Evolutionary conservation across 2,329 filamentous ascomycete species (phyloP).

Genomic region (Phyllosticta citribraziliensis): DNA sequence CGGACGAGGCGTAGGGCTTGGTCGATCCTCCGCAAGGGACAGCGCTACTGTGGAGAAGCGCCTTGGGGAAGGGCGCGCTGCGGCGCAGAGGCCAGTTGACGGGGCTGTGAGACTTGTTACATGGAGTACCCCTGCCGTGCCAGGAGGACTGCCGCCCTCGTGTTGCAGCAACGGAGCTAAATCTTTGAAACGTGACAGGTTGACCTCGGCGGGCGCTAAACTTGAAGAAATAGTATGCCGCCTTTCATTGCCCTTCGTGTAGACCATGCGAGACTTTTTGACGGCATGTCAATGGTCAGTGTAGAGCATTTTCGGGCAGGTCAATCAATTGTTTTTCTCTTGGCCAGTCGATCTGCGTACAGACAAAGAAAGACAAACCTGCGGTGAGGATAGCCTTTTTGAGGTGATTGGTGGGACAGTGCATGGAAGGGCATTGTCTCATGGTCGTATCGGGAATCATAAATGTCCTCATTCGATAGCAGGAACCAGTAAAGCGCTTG

Average conservation of each 20-base stretch:
- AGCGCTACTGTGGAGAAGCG: not conserved
- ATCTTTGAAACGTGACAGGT: not conserved
- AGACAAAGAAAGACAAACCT: not conserved
- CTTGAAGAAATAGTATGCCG: not conserved
- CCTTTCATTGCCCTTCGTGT: not conserved
- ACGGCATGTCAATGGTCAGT: too few species aligned
- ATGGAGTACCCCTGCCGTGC: not conserved
- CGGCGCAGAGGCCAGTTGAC: not conserved
- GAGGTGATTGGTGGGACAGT: not conserved
- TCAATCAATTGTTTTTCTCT: too few species aligned
- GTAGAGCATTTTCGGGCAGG: too few species aligned
- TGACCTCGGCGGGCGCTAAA: not conserved
- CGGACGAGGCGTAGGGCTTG: not conserved
- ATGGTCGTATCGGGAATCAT: too few species aligned
- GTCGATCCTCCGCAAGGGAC: not conserved
- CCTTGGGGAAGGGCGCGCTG: not conserved
- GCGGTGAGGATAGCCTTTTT: not conserved
- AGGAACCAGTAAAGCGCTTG: too few species aligned
- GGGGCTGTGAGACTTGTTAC: not conserved
- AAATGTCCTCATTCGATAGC: too few species aligned
- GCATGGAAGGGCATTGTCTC: too few species aligned
- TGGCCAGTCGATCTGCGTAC: too few species aligned
- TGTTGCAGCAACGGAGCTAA: not conserved
- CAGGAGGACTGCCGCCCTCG: not conserved
- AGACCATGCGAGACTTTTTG: too few species aligned